Percentiles rank a stretch among this genome's conserved stretches.
phyloP scores from a whole-genome alignment of 2,329 filamentous ascomycete genomes.

The Coniochaeta sp. region DNA sequence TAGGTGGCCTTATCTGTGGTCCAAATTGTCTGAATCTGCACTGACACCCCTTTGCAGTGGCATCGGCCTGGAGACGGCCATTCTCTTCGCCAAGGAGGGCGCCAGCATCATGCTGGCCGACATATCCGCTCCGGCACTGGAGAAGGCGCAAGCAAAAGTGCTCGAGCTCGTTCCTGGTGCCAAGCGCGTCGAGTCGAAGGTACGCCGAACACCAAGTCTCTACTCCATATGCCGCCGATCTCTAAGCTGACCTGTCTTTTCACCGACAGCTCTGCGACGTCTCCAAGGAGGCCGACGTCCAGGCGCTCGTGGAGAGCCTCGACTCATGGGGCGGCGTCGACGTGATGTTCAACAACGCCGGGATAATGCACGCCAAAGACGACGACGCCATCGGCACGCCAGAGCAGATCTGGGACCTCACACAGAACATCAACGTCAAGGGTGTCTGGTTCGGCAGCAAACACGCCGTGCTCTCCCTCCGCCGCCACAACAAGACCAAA shows the following conservation, averaged over 20 bases:
- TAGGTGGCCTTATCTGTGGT: constrained; percentile 34
- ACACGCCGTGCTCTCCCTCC: constrained; percentile 76
- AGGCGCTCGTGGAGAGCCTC: constrained; percentile 64
- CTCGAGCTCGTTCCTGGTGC: constrained; percentile 61
- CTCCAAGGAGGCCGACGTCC: constrained; percentile 73
- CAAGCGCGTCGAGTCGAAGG: constrained; percentile 51
- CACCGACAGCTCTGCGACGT: constrained; percentile 56
- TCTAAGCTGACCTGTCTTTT: background rate
- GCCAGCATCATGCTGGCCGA: constrained; percentile 81
- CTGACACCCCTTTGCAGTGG: constrained; percentile 47
- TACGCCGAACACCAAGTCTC: constrained; percentile 18
- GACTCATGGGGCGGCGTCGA: constrained; percentile 85
- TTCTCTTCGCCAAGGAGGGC: constrained; percentile 84
- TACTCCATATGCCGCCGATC: too few species aligned
- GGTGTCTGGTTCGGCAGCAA: constrained; percentile 96
- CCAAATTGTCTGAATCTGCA: background rate
- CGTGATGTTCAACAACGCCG: constrained; percentile 95
- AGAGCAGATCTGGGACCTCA: constrained; percentile 90
- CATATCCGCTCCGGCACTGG: constrained; percentile 70
- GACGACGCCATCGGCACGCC: constrained; percentile 75
- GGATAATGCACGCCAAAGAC: constrained; percentile 87
- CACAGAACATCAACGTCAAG: constrained; percentile 93
- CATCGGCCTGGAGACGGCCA: constrained; percentile 85
- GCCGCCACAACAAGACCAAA: constrained; percentile 69
- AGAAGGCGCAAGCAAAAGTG: constrained; percentile 68